Base-by-base conservation (phyloP, 805 yeast species). In the Yamadazyma sp. region DNA sequence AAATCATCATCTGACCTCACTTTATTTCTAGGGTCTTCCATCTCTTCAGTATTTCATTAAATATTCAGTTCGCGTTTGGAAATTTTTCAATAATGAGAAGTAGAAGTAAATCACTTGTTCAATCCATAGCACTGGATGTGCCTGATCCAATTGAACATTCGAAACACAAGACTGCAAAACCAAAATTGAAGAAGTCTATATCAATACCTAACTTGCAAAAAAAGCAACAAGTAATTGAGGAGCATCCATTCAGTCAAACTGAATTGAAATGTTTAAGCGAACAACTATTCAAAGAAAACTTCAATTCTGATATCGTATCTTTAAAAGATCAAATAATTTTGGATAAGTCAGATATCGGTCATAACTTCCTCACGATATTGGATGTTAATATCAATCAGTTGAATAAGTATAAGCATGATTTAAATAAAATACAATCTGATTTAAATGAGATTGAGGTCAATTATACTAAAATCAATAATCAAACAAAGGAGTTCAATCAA, bases 51-150 rank as follows among this genome's bases (percentile, higher is more conserved):
- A 6, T 14, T 4, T 12, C 16, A 4, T n/a, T n/a, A n/a, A n/a
- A n/a, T n/a, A n/a, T n/a, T n/a, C n/a, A n/a, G n/a, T n/a, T n/a
- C n/a, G n/a, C 8, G 8, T 25, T 8, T 14, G 13, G 27, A 7
- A 12, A 7, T n/a, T n/a, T 12, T 14, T n/a, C 13, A 25, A 7
- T 12, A 6, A 33, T 62, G 32, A 59, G 79, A 40, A 65, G 69
- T 6, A 64, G 87, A 49, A 69, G 80, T 36, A 71, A 74, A 40
- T 80, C 88, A 2, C 72, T 80, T 41, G 86, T 81, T 1, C 77
- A 77, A 33, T 58, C 64, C 20, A 78, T 81, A 30, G 87, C 87
- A 0, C 55, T 69, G 28, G 75, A 71, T 23, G 65, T 70, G 7
- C 79, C 80, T 3, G 22, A 31, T 9, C 36, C 36, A 3, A 26